These are phyloP conservation scores for Dictyostelium capitatum DNA, from an alignment of 78 protist genomes.

Conservation along the genomic window DNA sequence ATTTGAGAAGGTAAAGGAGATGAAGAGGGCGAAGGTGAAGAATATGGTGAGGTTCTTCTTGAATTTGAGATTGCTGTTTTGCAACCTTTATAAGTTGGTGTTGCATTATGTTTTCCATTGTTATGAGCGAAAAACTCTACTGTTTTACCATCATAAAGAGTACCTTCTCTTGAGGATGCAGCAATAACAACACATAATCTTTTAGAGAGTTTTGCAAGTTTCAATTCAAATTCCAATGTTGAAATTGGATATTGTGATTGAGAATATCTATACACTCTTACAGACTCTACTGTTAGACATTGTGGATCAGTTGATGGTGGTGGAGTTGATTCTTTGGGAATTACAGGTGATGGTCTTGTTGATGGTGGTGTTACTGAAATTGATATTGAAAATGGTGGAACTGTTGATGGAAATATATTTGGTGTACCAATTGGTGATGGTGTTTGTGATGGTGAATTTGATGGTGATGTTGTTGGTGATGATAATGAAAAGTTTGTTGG, in stretches of 20 bases:
- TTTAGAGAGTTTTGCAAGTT: constrained; percentile 58
- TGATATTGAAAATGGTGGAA: constrained; percentile 44
- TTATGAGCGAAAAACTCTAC: constrained; percentile 76
- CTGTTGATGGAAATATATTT: background rate
- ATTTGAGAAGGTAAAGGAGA: background rate
- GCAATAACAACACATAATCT: constrained; percentile 46
- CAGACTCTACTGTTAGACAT: constrained; percentile 68
- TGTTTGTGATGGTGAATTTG: constrained; percentile 47
- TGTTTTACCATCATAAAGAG: constrained; percentile 30
- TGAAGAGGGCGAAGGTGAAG: background rate
- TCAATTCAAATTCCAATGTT: constrained; percentile 66
- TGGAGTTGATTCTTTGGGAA: constrained; percentile 8
- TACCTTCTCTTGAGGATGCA: constrained; percentile 44
- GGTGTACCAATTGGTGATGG: constrained; percentile 55
- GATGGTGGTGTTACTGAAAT: constrained; percentile 68
- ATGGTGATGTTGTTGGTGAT: constrained; percentile 69
- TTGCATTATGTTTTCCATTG: constrained; percentile 71
- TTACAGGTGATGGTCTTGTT: constrained; percentile 11
- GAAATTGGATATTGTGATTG: constrained; percentile 45
- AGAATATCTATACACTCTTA: constrained; percentile 63
- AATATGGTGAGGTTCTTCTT: constrained; percentile 16
- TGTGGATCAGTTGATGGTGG: constrained; percentile 65
- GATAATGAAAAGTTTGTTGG: constrained; percentile 49
- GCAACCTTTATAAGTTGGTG: background rate
- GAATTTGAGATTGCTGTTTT: background rate